Conservation (phyloP, 1,139 yeast genomes). For the Saccharomyces hybrid region DNA sequence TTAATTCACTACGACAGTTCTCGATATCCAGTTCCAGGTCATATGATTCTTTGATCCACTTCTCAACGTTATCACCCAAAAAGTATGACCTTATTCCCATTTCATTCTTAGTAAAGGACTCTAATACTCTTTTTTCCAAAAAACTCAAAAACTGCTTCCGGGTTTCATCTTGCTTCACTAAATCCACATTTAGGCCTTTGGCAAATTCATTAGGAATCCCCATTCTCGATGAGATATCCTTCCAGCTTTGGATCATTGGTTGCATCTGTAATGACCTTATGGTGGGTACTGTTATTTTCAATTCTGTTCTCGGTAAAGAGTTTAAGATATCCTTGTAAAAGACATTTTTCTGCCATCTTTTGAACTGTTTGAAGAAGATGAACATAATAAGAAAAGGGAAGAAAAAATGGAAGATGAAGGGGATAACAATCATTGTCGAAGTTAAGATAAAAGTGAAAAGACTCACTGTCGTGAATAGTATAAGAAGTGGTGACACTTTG, state of each 20-base stretch:
- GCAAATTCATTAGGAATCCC: background rate
- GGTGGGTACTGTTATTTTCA: background rate
- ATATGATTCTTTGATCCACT: slow-evolving; percentile 14
- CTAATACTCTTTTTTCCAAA: slow-evolving; percentile 1
- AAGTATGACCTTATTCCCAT: slow-evolving; percentile 5
- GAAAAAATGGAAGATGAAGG: slow-evolving; percentile 1
- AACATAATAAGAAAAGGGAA: slow-evolving; percentile 4
- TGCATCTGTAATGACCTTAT: background rate
- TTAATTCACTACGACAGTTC: slow-evolving; percentile 7
- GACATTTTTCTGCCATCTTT: slow-evolving; percentile 2
- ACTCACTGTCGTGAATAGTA: slow-evolving; percentile 2
- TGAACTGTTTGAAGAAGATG: slow-evolving; percentile 3
- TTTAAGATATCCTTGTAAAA: slow-evolving; percentile 2
- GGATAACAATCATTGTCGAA: background rate
- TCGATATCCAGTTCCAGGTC: slow-evolving; percentile 11
- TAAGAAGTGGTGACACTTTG: background rate
- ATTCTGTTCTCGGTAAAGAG: background rate
- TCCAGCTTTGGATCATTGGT: background rate
- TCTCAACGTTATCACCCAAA: slow-evolving; percentile 11
- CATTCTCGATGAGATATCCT: background rate
- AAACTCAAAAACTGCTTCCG: background rate
- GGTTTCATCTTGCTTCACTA: background rate
- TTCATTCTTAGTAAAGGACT: slow-evolving; percentile 3
- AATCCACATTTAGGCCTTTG: background rate
- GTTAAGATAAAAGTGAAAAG: background rate